These are phyloP conservation scores for Nemania abortiva DNA, from an alignment of 2,329 filamentous ascomycete species.

Conservation along the genomic window DNA sequence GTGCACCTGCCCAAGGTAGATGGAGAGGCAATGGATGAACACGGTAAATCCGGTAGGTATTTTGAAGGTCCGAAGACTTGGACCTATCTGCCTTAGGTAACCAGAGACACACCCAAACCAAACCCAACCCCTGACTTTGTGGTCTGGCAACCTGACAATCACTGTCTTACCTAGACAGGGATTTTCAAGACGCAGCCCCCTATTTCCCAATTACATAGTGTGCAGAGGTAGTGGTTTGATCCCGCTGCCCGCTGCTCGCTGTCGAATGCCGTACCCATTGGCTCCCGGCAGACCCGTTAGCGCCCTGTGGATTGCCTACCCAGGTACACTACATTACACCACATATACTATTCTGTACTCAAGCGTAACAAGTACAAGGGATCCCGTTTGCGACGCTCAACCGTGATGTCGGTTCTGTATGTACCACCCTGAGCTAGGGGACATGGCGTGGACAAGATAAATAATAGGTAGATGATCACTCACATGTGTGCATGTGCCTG, in stretches of 20 bases:
- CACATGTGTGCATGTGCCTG: slow-evolving; percentile 26
- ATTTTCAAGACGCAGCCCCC: slow-evolving; percentile 28
- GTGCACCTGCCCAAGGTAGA: neutral
- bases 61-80: too few relatives aligned
- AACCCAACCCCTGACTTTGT: slow-evolving; percentile 21
- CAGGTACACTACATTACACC: too few relatives aligned
- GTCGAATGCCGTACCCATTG: neutral
- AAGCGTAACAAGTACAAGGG: too few relatives aligned
- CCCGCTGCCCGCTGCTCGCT: slow-evolving; percentile 7
- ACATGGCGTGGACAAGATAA: neutral
- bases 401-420: neutral
- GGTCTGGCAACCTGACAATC: slow-evolving; percentile 15
- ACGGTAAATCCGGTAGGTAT: neutral
- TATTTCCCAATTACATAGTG: slow-evolving; percentile 10
- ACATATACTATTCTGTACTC: neutral
- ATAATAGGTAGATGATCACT: slow-evolving; percentile 16
- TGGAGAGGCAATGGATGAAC: neutral
- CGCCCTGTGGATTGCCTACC: neutral
- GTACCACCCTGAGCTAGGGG: slow-evolving; percentile 22
- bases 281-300: slow-evolving; percentile 12
- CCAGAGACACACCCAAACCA: neutral
- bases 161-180: slow-evolving; percentile 36
- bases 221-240: slow-evolving; percentile 29
- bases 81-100: neutral
- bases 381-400: neutral